phyloP scores from a whole-genome alignment of 2,329 filamentous ascomycete species.

The Sphaerulina vaccinii region DNA sequence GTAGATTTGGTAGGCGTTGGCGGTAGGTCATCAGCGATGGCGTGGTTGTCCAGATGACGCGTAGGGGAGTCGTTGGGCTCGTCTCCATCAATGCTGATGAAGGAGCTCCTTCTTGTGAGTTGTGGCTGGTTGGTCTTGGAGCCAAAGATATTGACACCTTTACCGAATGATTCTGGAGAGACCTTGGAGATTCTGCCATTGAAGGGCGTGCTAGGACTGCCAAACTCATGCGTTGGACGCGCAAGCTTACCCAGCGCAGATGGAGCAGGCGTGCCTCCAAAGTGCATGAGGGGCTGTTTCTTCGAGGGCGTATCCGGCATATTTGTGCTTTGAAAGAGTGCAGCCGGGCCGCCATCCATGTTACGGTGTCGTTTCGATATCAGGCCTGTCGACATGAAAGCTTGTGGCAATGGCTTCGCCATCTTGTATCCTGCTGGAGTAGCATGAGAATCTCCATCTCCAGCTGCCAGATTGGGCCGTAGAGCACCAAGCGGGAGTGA shows the following conservation, averaged over 20 bases:
- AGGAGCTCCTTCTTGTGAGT: slow-evolving; percentile 62
- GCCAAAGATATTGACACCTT: slow-evolving; percentile 63
- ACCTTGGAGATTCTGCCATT: slow-evolving; percentile 61
- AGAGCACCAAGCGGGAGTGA: slow-evolving; percentile 69
- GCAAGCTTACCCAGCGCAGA: slow-evolving; percentile 57
- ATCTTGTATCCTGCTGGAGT: slow-evolving; percentile 76
- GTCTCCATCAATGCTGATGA: slow-evolving; percentile 71
- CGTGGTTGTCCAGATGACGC: slow-evolving; percentile 55
- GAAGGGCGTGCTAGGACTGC: slow-evolving; percentile 78
- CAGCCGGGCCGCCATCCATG: slow-evolving; percentile 63
- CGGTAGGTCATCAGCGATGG: slow-evolving; percentile 71
- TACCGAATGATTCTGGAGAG: slow-evolving; percentile 66
- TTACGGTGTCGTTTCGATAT: slow-evolving; percentile 89
- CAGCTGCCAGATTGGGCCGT: slow-evolving; percentile 51
- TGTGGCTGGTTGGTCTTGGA: slow-evolving; percentile 51
- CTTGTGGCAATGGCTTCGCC: slow-evolving; percentile 73
- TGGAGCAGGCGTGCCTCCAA: slow-evolving; percentile 56
- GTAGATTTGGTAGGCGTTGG: slow-evolving; percentile 86
- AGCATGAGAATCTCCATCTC: slow-evolving; percentile 55
- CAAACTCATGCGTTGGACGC: slow-evolving; percentile 70
- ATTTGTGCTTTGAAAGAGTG: slow-evolving; percentile 56
- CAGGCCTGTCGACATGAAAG: slow-evolving; percentile 90
- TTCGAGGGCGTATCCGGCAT: slow-evolving; percentile 98
- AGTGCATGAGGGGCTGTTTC: slow-evolving; percentile 72
- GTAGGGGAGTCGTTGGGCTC: slow-evolving; percentile 63